Evolutionary conservation across 495 filamentous ascomycete genomes (phyloP).

Genomic region (Aspergillus bridgeri): DNA sequence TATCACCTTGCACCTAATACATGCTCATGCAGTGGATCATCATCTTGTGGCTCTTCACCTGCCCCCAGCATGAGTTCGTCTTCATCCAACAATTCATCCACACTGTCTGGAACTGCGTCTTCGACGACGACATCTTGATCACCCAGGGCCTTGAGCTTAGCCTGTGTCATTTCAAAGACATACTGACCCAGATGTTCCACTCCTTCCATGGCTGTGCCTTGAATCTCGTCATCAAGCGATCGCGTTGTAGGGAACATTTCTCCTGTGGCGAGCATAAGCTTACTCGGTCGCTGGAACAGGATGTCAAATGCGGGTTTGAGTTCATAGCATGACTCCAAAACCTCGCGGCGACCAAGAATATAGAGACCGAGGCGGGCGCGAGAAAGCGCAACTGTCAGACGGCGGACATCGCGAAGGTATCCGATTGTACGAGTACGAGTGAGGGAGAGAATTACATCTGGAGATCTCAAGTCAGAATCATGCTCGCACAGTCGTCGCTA

Average conservation of each 20-base stretch:
- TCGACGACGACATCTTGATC: conserved; percentile 35
- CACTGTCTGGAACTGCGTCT: conserved; percentile 34
- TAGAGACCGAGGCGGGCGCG: conserved; percentile 90
- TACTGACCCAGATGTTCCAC: conserved; percentile 96
- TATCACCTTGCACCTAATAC: conserved; percentile 7
- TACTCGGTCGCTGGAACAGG: conserved; percentile 66
- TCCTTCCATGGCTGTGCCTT: conserved; percentile 70
- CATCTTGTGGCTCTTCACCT: conserved; percentile 20
- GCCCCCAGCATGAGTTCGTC: conserved; percentile 39
- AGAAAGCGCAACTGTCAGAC: conserved; percentile 94
- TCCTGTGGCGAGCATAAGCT: conserved; percentile 73
- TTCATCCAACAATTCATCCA: conserved; percentile 48
- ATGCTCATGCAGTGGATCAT: conserved; percentile 35
- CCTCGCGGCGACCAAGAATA: conserved; percentile 82
- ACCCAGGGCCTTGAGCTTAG: conserved; percentile 66
- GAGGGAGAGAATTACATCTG: conserved; percentile 90
- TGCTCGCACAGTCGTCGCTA: background rate
- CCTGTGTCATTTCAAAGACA: conserved; percentile 93
- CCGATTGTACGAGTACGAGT: conserved; percentile 86
- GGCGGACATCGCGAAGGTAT: conserved; percentile 89
- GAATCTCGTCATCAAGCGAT: conserved; percentile 53
- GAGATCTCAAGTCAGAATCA: conserved; percentile 19
- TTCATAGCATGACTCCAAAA: conserved; percentile 88
- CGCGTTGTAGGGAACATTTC: conserved; percentile 80
- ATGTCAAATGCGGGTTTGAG: conserved; percentile 80